These are phyloP conservation scores for Cicer judaicum DNA, from an alignment of 306 rosid genomes.

Conservation along the genomic window DNA sequence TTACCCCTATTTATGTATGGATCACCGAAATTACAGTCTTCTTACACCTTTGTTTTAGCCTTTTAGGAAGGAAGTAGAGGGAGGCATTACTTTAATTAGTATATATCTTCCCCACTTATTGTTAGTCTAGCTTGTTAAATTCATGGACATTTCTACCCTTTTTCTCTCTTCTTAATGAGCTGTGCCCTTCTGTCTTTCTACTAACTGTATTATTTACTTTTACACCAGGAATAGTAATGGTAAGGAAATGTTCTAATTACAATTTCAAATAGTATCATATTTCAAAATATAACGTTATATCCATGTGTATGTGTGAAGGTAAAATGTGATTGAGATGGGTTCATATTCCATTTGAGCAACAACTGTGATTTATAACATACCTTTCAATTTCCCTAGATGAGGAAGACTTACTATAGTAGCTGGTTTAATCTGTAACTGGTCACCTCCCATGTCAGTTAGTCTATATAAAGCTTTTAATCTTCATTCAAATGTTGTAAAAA, in stretches of 20 bases:
- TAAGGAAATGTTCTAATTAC: constrained; percentile 26
- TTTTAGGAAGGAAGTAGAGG: constrained; percentile 31
- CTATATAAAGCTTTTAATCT: neutral
- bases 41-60: constrained; percentile 25
- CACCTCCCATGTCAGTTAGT: neutral
- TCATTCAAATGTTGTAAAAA: neutral
- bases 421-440: neutral
- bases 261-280: constrained; percentile 4
- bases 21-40: constrained; percentile 18
- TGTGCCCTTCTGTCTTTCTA: constrained; percentile 14
- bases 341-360: constrained; percentile 10
- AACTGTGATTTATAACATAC: constrained; percentile 5
- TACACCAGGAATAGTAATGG: constrained; percentile 19
- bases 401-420: neutral
- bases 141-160: constrained; percentile 9
- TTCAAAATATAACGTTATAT: constrained; percentile 23
- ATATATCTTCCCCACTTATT: constrained; percentile 29
- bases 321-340: neutral
- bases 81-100: constrained; percentile 30
- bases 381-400: neutral
- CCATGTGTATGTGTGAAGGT: neutral
- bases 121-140: constrained; percentile 29
- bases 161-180: constrained; percentile 22
- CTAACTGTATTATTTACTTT: constrained; percentile 9
- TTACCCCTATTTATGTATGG: constrained; percentile 7